Base-by-base conservation (phyloP, 306 rosid species). In the Acacia melanoxylon region DNA sequence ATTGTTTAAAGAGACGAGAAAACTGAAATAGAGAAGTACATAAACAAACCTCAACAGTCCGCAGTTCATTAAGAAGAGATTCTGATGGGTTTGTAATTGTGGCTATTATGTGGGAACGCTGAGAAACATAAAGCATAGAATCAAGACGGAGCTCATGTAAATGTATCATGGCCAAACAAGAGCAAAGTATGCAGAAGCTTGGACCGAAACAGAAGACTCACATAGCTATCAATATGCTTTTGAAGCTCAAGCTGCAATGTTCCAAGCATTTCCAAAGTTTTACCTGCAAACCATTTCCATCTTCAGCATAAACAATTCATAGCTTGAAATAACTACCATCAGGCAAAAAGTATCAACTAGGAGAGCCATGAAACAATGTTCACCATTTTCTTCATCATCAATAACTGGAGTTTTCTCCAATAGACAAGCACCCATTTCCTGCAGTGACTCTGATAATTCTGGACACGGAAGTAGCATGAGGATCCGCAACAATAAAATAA, bases 51-150 rank as follows among this genome's bases (percentile, higher is more conserved):
- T 94, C 98, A 80, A 94, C 98, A 35, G 94, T 94, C 58, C 95
- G 89, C 83, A 94, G 92, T 81, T 94, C 98, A 85, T 90, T 92
- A 82, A 94, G 98, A 87, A 94, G 97, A 83, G 95, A 94, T 86
- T 94, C 98, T 11, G 98, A 92, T 56, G 98, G 98, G 74, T 86
- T 90, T 52, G 95, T 92, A 83, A 94, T 89, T 77, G 98, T 94
- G 46, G 74, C 67, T 56, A 89, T 68, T 73, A 94, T 84, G 86
- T 94, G 95, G 80, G 90, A 62, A 68, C 98, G 98, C 98, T 94
- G 95, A 13, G 33, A 80, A 71, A 80, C 74, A 87, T 74, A 83
- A 78, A 81, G 54, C 41, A 83, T 78, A 58, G 31, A 74, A 76
- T 85, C 78, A 84, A 76, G 16, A 84, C 74, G 8, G 83, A 46